Evolutionary conservation across 495 filamentous ascomycete genomes (phyloP).

Genomic region (Aspergillus sclerotiicarbonarius): DNA sequence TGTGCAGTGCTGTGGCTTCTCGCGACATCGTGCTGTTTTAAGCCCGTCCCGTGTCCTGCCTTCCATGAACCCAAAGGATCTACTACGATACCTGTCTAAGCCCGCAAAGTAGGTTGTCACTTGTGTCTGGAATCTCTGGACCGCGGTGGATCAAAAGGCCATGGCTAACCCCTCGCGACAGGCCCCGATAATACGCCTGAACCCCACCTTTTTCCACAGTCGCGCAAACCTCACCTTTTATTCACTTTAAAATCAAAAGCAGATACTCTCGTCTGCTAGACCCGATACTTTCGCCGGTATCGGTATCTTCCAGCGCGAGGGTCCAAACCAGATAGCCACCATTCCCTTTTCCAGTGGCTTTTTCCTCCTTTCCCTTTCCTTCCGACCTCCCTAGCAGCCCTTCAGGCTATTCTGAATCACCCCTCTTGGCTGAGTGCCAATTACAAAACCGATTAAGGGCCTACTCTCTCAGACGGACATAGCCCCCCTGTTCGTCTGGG

Average conservation of each 20-base stretch:
- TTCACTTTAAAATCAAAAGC: constrained; percentile 34
- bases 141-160: constrained; percentile 3
- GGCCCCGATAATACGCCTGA: constrained; percentile 83
- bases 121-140: constrained; percentile 10
- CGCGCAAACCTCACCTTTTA: constrained; percentile 32
- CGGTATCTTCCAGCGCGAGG: constrained; percentile 78
- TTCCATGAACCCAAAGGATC: constrained; percentile 91
- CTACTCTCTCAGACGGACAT: constrained; percentile 92
- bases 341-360: constrained; percentile 84
- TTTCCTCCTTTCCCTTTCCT: constrained; percentile 72
- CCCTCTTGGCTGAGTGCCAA: constrained; percentile 60
- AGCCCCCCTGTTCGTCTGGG: constrained; percentile 85
- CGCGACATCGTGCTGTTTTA: constrained; percentile 39
- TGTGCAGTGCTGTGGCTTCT: constrained; percentile 39
- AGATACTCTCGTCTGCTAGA: constrained; percentile 84
- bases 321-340: constrained; percentile 61
- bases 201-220: constrained; percentile 15
- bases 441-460: constrained; percentile 67
- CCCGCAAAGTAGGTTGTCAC: constrained; percentile 80
- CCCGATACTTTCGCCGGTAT: constrained; percentile 88
- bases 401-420: constrained; percentile 31
- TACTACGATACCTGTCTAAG: constrained; percentile 92
- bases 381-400: constrained; percentile 83
- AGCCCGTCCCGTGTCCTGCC: constrained; percentile 35
- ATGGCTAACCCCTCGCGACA: constrained; percentile 32